Percentiles rank a stretch among this genome's conserved stretches.
These are phyloP conservation scores for Ilyonectria mors-panacis DNA, from an alignment of 2,329 filamentous ascomycete species.

Conservation along the genomic window DNA sequence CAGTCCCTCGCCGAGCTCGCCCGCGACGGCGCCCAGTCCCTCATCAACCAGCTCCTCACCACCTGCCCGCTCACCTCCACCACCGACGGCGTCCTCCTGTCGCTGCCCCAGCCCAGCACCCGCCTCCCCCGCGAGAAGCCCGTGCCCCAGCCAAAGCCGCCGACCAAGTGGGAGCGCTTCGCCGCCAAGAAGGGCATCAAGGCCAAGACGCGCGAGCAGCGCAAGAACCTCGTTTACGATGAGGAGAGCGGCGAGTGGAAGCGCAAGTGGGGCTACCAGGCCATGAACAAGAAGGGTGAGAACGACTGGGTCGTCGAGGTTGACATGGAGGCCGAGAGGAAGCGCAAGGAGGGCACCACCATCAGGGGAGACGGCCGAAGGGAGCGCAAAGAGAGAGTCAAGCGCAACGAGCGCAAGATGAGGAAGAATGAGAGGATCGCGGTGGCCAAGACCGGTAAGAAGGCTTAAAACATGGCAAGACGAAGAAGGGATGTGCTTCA, in stretches of 20 bases:
- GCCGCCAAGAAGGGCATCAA: conserved; percentile 97
- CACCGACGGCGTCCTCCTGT: conserved; percentile 80
- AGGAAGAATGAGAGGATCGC: conserved; percentile 72
- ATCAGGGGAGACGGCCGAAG: conserved; percentile 74
- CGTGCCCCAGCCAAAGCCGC: conserved; percentile 83
- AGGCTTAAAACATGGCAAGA: conserved; percentile 28
- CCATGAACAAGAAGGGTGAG: conserved; percentile 87
- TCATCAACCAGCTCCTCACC: conserved; percentile 94
- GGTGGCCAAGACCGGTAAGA: conserved; percentile 40
- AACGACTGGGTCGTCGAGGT: conserved; percentile 94
- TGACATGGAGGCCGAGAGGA: conserved; percentile 79
- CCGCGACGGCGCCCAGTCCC: conserved; percentile 89
- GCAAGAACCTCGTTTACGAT: conserved; percentile 84
- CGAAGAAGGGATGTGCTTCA: conserved; percentile 11
- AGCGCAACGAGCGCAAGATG: conserved; percentile 79
- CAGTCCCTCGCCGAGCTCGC: conserved; percentile 79
- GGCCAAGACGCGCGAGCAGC: conserved; percentile 84
- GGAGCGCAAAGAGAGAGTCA: conserved; percentile 78
- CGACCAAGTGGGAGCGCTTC: conserved; percentile 97
- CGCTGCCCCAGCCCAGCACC: conserved; percentile 79
- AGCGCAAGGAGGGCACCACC: conserved; percentile 73
- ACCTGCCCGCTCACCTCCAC: conserved; percentile 85
- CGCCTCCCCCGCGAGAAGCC: conserved; percentile 92
- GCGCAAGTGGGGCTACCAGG: conserved; percentile 95
- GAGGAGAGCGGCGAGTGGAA: conserved; percentile 90